phyloP scores from a whole-genome alignment of 1,284 basidiomycete species.

The Naganishia liquefaciens region DNA sequence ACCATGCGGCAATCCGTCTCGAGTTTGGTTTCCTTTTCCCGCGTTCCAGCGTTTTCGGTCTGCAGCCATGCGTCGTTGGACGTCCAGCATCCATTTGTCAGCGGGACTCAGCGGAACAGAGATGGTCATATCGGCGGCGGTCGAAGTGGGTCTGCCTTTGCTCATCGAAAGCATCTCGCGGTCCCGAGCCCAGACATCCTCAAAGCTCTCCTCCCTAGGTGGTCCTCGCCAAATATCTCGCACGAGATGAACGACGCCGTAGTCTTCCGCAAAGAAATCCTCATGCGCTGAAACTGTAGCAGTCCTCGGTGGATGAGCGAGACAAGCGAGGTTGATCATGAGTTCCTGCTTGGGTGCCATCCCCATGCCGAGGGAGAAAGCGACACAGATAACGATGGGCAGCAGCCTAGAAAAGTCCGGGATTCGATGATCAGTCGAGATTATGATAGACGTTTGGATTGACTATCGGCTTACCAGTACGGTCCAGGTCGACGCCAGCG shows the following conservation, averaged over 20 bases:
- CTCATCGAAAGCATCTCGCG: background rate
- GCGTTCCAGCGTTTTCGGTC: constrained; percentile 15
- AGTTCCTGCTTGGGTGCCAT: constrained; percentile 48
- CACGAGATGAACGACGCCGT: constrained; percentile 4
- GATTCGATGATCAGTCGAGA: background rate
- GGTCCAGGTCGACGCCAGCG: constrained; percentile 47
- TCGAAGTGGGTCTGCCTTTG: background rate
- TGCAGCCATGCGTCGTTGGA: constrained; percentile 40
- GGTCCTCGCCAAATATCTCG: constrained; percentile 22
- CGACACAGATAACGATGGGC: constrained; percentile 45
- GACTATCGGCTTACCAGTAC: constrained; percentile 31
- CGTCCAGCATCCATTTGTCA: constrained; percentile 49
- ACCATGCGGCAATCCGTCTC: constrained; percentile 20
- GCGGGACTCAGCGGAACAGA: constrained; percentile 39
- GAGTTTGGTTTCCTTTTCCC: constrained; percentile 8
- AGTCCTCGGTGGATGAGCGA: constrained; percentile 47
- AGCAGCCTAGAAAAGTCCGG: constrained; percentile 41
- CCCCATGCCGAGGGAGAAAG: constrained; percentile 47
- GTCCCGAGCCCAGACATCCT: background rate
- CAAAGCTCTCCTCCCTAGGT: background rate
- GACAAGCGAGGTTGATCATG: constrained; percentile 50
- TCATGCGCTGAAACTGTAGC: background rate
- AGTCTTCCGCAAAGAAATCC: background rate
- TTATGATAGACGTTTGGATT: background rate
- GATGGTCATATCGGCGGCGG: background rate